Evolutionary conservation across 2,329 filamentous ascomycete species (phyloP).

Genomic region (Cladosporium sp.): DNA sequence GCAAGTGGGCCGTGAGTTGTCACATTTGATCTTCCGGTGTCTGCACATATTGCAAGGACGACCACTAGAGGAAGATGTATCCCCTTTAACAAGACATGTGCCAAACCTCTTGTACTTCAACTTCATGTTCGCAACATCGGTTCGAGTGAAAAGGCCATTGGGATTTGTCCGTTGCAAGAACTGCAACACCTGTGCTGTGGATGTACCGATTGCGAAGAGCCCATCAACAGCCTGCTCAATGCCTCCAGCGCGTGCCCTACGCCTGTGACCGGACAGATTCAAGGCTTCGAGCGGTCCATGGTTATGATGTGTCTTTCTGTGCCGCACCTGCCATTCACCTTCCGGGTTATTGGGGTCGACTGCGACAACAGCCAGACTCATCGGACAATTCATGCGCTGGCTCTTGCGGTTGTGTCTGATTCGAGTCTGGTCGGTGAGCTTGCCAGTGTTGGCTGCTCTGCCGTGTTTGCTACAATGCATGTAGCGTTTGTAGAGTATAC

Average conservation of each 20-base stretch:
- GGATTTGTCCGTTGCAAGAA: slow-evolving; percentile 30
- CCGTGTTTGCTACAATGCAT: slow-evolving; percentile 32
- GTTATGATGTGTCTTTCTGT: slow-evolving; percentile 31
- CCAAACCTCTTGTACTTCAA: slow-evolving; percentile 31
- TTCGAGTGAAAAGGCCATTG: slow-evolving; percentile 30
- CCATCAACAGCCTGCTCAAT: slow-evolving; percentile 30
- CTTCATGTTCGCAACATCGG: slow-evolving; percentile 34
- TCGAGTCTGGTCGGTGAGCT: slow-evolving; percentile 22
- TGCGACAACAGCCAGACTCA: slow-evolving; percentile 29
- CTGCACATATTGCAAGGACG: slow-evolving; percentile 25
- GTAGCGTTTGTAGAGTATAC: slow-evolving; percentile 31
- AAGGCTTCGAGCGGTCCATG: slow-evolving; percentile 28
- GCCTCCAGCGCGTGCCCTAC: slow-evolving; percentile 26
- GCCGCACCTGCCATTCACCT: slow-evolving; percentile 30
- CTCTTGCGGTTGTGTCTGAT: slow-evolving; percentile 26
- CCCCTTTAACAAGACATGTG: slow-evolving; percentile 23
- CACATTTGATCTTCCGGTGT: slow-evolving; percentile 26
- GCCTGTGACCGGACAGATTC: slow-evolving; percentile 27
- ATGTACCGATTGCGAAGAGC: slow-evolving; percentile 29
- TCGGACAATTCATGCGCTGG: slow-evolving; percentile 28
- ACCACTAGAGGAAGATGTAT: slow-evolving; percentile 8
- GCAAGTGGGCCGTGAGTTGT: slow-evolving; percentile 24
- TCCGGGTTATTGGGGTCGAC: slow-evolving; percentile 26
- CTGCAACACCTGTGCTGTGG: slow-evolving; percentile 27
- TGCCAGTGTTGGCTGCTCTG: slow-evolving; percentile 22